Evolutionary conservation across 306 rosid species (phyloP), one percentile per base, ranked within the genome.

Genomic region (Chamaecrista fasciculata): DNA sequence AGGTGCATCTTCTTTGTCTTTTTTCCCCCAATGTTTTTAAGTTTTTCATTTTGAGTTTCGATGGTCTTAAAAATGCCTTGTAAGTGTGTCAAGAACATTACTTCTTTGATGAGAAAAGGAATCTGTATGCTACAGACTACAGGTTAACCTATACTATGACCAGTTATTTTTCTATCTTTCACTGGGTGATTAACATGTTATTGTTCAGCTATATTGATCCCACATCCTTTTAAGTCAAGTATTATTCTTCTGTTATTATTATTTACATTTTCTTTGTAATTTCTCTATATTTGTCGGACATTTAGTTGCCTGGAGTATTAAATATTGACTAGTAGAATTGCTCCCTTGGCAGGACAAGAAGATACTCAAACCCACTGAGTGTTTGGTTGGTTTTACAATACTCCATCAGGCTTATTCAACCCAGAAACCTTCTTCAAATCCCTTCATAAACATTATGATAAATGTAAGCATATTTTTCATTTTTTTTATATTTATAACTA

Each of bases 391-490:
- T 20, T 61, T 61, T 61, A 48, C 49, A 2, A 37, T 61, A 7
- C 66, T 61, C 18, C 48, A 61, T 37, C 49, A 61, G 43, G 66
- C 19, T 42, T 61, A 61, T 23, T 61, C 97, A 42, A 82, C 97
- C 11, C 91, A 88, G 80, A 82, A 77, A 20, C 66, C 83, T 66
- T 79, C 96, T 59, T 74, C 84, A 3, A 89, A 95, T 74, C 99
- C 99, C 9, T 95, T 95, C 83, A 62, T 88, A 61, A 69, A 66
- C 78, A 81, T 87, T 12, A 77, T 91, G 21, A 48, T 91, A 34
- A 80, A 79, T 10, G 99, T 95, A 81, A 86, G 99, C 44, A 24
- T 49, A 28, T 51, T 63, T n/a, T 67, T 39, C 34, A 18, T 2
- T 47, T 33, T 16, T 37, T 5, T 2, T 16, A 28, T 4, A 28